Evolutionary conservation across 2,329 filamentous ascomycete species (phyloP).

Genomic region (Seiridium cupressi): DNA sequence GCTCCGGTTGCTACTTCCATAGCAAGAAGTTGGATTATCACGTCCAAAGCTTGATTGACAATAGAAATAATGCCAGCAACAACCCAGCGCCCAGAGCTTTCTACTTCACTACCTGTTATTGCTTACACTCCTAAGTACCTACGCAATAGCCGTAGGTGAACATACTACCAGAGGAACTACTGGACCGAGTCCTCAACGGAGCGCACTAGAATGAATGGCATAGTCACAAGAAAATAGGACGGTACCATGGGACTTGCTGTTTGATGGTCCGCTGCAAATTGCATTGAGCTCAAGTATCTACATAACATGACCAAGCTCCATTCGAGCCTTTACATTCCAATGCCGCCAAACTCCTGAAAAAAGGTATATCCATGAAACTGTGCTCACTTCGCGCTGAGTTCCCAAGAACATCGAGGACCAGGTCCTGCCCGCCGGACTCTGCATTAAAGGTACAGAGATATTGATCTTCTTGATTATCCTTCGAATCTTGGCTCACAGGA

Average conservation of each 20-base stretch:
- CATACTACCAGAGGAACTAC: too few relatives aligned
- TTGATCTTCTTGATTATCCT: not conserved
- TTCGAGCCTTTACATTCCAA: not conserved
- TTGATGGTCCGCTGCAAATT: not conserved
- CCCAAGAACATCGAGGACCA: not conserved
- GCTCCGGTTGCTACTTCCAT: too few relatives aligned
- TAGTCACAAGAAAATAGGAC: too few relatives aligned
- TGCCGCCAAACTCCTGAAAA: not conserved
- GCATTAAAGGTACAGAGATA: not conserved
- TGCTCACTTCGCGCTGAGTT: not conserved
- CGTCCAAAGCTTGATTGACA: too few relatives aligned
- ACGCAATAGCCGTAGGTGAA: too few relatives aligned
- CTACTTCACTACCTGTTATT: too few relatives aligned
- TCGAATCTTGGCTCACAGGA: slow-evolving; percentile 53
- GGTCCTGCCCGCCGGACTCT: not conserved
- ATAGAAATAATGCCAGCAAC: too few relatives aligned
- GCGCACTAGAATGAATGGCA: too few relatives aligned
- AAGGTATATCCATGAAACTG: not conserved
- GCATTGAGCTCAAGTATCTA: not conserved
- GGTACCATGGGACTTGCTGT: not conserved
- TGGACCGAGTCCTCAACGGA: too few relatives aligned
- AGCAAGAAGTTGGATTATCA: too few relatives aligned
- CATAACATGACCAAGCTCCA: not conserved
- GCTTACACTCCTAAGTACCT: too few relatives aligned
- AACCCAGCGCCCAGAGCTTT: too few relatives aligned